A percentile compares a stretch with the other conserved stretches of the same genome.
phyloP scores from a whole-genome alignment of 1,139 yeast genomes.

The Debaryomyces sp. region DNA sequence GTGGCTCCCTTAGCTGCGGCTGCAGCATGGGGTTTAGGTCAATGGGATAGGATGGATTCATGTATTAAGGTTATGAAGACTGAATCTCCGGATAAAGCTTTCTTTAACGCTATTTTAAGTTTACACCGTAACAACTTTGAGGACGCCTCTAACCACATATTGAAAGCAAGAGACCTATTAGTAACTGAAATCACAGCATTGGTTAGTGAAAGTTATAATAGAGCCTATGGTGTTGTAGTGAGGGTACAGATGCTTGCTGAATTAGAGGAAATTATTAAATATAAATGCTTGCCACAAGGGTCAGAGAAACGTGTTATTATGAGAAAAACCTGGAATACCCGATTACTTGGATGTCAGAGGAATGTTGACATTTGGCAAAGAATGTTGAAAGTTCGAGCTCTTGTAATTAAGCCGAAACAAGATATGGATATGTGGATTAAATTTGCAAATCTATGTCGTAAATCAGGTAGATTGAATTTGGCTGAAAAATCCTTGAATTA shows the following conservation, averaged over 20 bases:
- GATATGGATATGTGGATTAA: constrained; percentile 99
- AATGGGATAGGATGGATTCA: constrained; percentile 95
- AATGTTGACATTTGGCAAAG: constrained; percentile 99
- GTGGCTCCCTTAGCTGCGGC: constrained; percentile 99
- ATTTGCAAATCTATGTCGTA: constrained; percentile 93
- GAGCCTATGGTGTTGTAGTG: constrained; percentile 96
- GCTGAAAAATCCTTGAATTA: constrained; percentile 91
- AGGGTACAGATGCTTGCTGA: constrained; percentile 97
- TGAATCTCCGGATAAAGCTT: constrained; percentile 93
- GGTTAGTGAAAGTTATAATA: constrained; percentile 92
- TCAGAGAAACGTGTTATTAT: constrained; percentile 77
- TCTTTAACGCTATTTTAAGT: constrained; percentile 86
- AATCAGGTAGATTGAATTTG: constrained; percentile 86
- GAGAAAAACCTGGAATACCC: constrained; percentile 92
- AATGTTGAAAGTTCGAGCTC: constrained; percentile 88
- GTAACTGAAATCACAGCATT: constrained; percentile 94
- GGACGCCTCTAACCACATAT: constrained; percentile 78
- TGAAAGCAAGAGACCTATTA: constrained; percentile 81
- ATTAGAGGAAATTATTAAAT: constrained; percentile 89
- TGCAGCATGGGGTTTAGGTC: constrained; percentile 98
- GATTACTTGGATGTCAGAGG: constrained; percentile 90
- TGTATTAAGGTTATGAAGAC: constrained; percentile 87
- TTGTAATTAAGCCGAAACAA: constrained; percentile 94
- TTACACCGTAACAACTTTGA: constrained; percentile 85
- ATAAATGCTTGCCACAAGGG: constrained; percentile 81